phyloP scores from a whole-genome alignment of 192 early-diverging fungal genomes.

The Gaertneriomyces semiglobifer region DNA sequence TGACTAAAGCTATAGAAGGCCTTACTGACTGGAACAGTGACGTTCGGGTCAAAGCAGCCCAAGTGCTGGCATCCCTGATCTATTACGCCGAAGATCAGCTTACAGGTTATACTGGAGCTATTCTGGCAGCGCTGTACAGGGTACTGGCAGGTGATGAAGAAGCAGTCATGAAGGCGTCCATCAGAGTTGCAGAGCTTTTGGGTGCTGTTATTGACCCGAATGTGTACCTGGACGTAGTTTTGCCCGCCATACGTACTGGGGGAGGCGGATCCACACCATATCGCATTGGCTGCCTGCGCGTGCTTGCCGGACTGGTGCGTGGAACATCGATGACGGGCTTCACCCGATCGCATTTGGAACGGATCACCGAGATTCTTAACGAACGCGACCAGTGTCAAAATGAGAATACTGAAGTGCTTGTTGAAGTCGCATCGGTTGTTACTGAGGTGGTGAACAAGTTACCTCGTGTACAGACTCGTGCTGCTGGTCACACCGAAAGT shows the following conservation, averaged over 20 bases:
- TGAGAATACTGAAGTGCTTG: slow-evolving; percentile 40
- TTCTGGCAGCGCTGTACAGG: slow-evolving; percentile 47
- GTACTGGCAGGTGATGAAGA: slow-evolving; percentile 47
- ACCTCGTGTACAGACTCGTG: not conserved
- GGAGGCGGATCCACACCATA: slow-evolving; percentile 32
- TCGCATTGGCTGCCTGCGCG: slow-evolving; percentile 43
- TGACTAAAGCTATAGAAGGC: slow-evolving; percentile 36
- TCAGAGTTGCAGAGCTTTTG: slow-evolving; percentile 32
- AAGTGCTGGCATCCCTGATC: slow-evolving; percentile 43
- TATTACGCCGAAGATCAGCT: slow-evolving; percentile 43
- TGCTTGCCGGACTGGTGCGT: slow-evolving; percentile 33
- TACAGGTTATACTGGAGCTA: slow-evolving; percentile 48
- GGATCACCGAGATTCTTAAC: slow-evolving; percentile 24
- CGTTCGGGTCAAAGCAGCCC: slow-evolving; percentile 35
- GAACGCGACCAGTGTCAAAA: slow-evolving; percentile 42
- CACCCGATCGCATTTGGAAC: slow-evolving; percentile 6
- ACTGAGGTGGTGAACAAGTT: slow-evolving; percentile 34
- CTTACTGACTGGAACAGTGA: slow-evolving; percentile 52
- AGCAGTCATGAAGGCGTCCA: slow-evolving; percentile 35
- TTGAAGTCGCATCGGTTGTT: slow-evolving; percentile 34
- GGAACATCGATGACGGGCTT: slow-evolving; percentile 29
- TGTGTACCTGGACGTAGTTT: slow-evolving; percentile 35
- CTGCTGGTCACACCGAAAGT: not conserved
- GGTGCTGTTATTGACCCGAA: slow-evolving; percentile 48
- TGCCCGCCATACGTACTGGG: slow-evolving; percentile 34